These are phyloP conservation scores for Daldinia sp. DNA, from an alignment of 2,329 filamentous ascomycete genomes.

Conservation along the genomic window DNA sequence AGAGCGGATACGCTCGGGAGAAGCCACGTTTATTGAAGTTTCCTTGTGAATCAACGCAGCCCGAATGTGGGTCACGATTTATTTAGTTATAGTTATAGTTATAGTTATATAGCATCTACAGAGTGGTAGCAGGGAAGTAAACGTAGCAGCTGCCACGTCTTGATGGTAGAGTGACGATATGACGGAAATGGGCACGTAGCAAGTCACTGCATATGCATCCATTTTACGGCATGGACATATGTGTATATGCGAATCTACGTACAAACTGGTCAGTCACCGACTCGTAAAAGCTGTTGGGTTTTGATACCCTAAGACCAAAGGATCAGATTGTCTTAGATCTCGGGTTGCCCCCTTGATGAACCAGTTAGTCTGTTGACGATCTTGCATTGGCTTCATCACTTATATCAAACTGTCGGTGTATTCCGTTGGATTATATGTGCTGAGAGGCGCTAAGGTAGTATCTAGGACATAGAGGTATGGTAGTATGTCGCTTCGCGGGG, in stretches of 20 bases:
- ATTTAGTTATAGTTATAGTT: too few species aligned
- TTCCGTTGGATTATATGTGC: constrained; percentile 20
- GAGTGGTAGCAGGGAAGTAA: constrained; percentile 17
- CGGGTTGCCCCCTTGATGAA: constrained; percentile 34
- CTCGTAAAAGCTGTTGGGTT: constrained; percentile 24
- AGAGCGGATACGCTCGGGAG: constrained; percentile 28
- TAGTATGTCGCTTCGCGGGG: constrained; percentile 31
- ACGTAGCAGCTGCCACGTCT: constrained; percentile 4
- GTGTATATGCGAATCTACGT: neutral
- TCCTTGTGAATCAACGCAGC: constrained; percentile 20
- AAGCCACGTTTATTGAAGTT: constrained; percentile 5
- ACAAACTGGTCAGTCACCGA: constrained; percentile 24
- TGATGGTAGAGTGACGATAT: constrained; percentile 11
- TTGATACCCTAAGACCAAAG: constrained; percentile 19
- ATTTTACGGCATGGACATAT: neutral
- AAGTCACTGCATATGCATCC: neutral
- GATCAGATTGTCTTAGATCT: constrained; percentile 37
- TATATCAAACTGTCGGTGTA: constrained; percentile 34
- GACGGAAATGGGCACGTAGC: neutral
- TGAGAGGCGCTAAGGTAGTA: constrained; percentile 27
- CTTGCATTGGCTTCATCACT: constrained; percentile 32
- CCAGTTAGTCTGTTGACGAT: constrained; percentile 33
- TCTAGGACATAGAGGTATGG: too few species aligned
- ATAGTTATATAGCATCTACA: constrained; percentile 10
- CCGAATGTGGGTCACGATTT: constrained; percentile 26